These are phyloP conservation scores for Plasmodium fragile DNA, from an alignment of 169 alveolate genomes.

Conservation along the genomic window DNA sequence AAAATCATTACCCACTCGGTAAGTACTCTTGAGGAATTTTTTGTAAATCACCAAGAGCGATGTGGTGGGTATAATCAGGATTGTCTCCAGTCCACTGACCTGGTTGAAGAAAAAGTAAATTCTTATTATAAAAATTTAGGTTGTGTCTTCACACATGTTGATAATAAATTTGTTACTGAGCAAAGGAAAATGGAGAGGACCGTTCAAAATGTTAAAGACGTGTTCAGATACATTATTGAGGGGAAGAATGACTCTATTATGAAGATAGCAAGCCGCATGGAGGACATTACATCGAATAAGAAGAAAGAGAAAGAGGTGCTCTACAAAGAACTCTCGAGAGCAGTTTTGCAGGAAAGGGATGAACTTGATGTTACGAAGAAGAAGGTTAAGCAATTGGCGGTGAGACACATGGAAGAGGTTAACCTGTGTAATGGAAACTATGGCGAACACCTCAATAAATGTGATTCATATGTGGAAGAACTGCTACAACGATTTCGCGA, in stretches of 20 bases:
- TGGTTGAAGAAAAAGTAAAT: not conserved
- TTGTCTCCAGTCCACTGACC: not conserved
- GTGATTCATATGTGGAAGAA: not conserved
- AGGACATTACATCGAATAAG: not conserved
- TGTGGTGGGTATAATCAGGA: not conserved
- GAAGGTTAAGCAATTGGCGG: not conserved
- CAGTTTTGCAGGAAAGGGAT: slow-evolving; percentile 16
- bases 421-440: not conserved
- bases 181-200: not conserved
- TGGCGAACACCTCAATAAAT: slow-evolving; percentile 1
- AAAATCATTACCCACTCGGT: slow-evolving; percentile 3
- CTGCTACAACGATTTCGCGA: not conserved
- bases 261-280: not conserved
- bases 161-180: not conserved
- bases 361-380: not conserved
- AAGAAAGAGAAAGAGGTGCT: slow-evolving; percentile 4
- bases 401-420: slow-evolving; percentile 1
- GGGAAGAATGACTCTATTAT: not conserved
- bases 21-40: not conserved
- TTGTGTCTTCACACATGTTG: slow-evolving; percentile 2
- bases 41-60: not conserved
- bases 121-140: not conserved
- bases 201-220: not conserved
- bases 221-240: not conserved
- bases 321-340: not conserved